Base-by-base conservation (phyloP, 2,329 filamentous ascomycete genomes). In the Arthrobotrys musiformis region DNA sequence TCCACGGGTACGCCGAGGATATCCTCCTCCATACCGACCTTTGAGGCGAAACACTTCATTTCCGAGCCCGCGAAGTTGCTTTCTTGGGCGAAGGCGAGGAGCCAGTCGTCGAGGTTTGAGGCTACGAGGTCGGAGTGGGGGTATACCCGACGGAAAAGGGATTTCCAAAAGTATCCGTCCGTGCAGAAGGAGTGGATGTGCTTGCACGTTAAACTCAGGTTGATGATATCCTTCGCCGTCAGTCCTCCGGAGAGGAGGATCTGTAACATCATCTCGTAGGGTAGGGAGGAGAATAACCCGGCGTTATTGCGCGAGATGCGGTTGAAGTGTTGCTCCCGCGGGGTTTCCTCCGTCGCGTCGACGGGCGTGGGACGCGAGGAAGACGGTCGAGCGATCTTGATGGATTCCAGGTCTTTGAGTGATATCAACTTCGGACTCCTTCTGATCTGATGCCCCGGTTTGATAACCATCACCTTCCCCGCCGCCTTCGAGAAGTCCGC, bases 161-260 rank as follows among this genome's bases (percentile, higher is more conserved):
- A 70, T 50, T 78, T 78, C 73, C 73, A 78, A n/a, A 78, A 72
- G 30, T 78, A 78, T 1, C 73, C 68, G 42, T 78, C 73, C 30
- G 37, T 70, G 60, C 73, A 78, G 52, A 78, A 70, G 37, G 68
- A 78, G 2, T 63, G 66, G 15, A 70, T 60, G 17, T 78, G 67
- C 24, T 63, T 68, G 42, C 73, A 78, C 0, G 73, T 61, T 8
- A 70, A 33, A 26, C 63, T 69, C 19, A 78, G 66, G 52, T 63
- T 72, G 11, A 78, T 24, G 17, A 78, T 37, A 35, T 78, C 73
- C 22, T 64, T 54, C 1, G 68, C 66, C 24, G 6, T 58, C 4
- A 78, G 42, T 0, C 68, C 68, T 4, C 73, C 72, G 26, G 72
- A 76, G 15, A 78, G 50, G 4, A 78, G 33, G n/a, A 78, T 22